Evolutionary conservation across 1,139 yeast genomes (phyloP), one percentile per base, ranked within the genome.

Genomic region (Taphrina sp.): DNA sequence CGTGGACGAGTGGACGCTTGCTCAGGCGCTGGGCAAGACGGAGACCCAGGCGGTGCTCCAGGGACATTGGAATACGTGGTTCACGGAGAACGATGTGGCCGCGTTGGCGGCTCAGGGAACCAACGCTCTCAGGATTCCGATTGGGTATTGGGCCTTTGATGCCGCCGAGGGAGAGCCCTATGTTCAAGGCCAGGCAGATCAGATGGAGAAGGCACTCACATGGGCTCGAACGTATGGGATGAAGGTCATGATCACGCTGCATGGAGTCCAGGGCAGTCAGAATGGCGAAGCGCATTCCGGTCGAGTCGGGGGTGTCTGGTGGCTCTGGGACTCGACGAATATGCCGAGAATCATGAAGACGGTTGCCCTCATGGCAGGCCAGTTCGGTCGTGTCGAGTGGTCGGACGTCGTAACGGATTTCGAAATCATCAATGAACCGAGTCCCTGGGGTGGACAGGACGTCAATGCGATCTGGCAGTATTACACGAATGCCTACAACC

Each of bases 221-320:
- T 90, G 96, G 96, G 81, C 86, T 49, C 71, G 79, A 57, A 72
- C 74, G 19, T 65, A 81, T 63, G 78, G 76, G 45, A 69, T 90
- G 63, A 82, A 83, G 68, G 95, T 80, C 20, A 88, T 96, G 96
- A 77, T 90, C 56, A 97, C 92, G 69, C 74, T 90, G 64, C 97
- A 90, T 68, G 96, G 97, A 58, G 95, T 88, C 26, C 94, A 96
- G 49, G 97, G 96, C 14, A 85, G 95, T 20, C 97, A 90, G 71
- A 46, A 90, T 67, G 96, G 96, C 19, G 90, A 90, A 68, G 97
- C 90, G 69, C 90, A 90, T 72, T 87, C 96, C 8, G 97, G 97
- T 20, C 72, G 80, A 60, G 78, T 96, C 65, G 56, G 58, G 34
- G 17, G 19, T 17, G 20, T 31, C 17, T 16, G 19, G 19, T 35